These are phyloP conservation scores for Fistulinella cinereoalba DNA, from an alignment of 1,284 basidiomycete species.

Conservation along the genomic window DNA sequence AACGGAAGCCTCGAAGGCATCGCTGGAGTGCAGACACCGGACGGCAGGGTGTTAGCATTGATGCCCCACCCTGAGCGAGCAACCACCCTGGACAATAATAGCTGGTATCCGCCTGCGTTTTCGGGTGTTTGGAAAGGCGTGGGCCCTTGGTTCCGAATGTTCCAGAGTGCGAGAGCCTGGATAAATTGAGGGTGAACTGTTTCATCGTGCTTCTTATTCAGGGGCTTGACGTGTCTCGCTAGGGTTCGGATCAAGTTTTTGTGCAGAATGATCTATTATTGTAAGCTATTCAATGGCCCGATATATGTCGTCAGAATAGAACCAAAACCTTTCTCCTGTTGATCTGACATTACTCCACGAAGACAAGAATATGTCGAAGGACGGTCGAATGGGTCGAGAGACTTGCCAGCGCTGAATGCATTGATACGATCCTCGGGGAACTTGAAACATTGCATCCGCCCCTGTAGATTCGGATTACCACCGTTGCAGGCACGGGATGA, in stretches of 20 bases:
- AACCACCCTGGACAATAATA: conserved; percentile 74
- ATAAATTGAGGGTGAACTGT: conserved; percentile 22
- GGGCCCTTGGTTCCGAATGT: conserved; percentile 95
- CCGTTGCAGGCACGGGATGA: too few relatives aligned
- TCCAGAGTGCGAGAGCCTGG: conserved; percentile 80
- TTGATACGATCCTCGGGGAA: too few relatives aligned
- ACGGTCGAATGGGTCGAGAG: background rate
- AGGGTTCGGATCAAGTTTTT: background rate
- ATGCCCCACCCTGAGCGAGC: conserved; percentile 97
- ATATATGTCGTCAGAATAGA: conserved; percentile 1
- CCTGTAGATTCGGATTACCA: too few relatives aligned
- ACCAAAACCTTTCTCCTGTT: background rate
- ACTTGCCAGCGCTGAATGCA: too few relatives aligned
- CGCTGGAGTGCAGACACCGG: conserved; percentile 82
- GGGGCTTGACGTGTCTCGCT: conserved; percentile 1
- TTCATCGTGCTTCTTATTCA: background rate
- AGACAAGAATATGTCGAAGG: background rate
- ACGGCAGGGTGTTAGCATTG: conserved; percentile 86
- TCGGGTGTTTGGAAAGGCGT: conserved; percentile 59
- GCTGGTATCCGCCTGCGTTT: conserved; percentile 73
- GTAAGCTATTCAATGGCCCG: conserved; percentile 5
- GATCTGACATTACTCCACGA: background rate
- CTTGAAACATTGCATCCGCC: too few relatives aligned
- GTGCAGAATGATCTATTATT: conserved; percentile 4
- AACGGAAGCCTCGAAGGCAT: conserved; percentile 90